phyloP scores from a whole-genome alignment of 257 asterid species.

The Scutellaria barbata region DNA sequence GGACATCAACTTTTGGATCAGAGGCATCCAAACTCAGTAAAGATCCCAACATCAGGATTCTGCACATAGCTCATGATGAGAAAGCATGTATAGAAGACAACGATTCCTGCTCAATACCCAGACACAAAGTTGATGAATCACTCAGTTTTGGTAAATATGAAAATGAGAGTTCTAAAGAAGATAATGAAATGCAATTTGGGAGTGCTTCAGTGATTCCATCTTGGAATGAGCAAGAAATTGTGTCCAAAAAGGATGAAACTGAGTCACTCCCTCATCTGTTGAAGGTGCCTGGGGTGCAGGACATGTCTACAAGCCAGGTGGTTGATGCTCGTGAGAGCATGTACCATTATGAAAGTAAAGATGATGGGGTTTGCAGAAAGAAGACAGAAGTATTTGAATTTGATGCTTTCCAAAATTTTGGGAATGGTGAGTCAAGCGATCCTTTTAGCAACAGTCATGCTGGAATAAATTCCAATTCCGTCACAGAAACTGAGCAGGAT shows the following conservation, averaged over 20 bases:
- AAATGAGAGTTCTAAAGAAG: conserved; percentile 39
- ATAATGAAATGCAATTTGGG: conserved; percentile 39
- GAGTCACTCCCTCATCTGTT: not conserved
- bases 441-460: conserved; percentile 44
- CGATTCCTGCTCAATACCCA: conserved; percentile 39
- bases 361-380: conserved; percentile 37
- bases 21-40: conserved; percentile 38
- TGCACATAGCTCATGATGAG: conserved; percentile 33
- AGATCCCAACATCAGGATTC: conserved; percentile 36
- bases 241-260: conserved; percentile 31
- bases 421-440: conserved; percentile 37
- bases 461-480: conserved; percentile 40
- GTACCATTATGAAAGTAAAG: conserved; percentile 36
- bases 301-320: conserved; percentile 29
- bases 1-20: conserved; percentile 28
- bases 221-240: conserved; percentile 44
- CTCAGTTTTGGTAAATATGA: conserved; percentile 34
- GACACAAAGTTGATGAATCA: conserved; percentile 40
- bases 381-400: conserved; percentile 40
- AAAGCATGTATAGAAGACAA: conserved; percentile 36
- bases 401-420: conserved; percentile 36
- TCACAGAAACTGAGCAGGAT: conserved; percentile 40
- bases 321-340: conserved; percentile 38
- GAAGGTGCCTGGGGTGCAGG: conserved; percentile 23
- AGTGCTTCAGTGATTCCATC: conserved; percentile 42